Conservation (phyloP, 495 filamentous ascomycete species). For the Penicillium turbatum region DNA sequence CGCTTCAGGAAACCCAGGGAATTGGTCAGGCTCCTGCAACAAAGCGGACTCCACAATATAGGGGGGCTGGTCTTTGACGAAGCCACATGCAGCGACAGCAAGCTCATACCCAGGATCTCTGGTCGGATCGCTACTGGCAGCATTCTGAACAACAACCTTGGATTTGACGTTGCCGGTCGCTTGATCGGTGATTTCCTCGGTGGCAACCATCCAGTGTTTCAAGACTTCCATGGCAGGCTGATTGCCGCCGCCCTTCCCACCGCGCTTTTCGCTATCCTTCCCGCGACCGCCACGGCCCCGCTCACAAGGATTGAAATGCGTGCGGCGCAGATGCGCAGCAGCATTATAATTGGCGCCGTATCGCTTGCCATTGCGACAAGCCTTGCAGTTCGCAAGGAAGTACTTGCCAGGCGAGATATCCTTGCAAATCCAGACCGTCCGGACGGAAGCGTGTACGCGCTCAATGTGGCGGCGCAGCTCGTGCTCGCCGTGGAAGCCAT, state of each 20-base stretch:
- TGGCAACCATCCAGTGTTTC: conserved; percentile 78
- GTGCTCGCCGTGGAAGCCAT: conserved; percentile 91
- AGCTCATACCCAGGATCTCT: not conserved
- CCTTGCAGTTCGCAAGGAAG: conserved; percentile 82
- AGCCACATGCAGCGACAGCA: not conserved
- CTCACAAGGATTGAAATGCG: conserved; percentile 73
- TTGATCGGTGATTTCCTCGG: conserved; percentile 45
- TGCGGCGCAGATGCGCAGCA: conserved; percentile 82
- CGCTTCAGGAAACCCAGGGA: conserved; percentile 21
- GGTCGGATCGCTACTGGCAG: not conserved
- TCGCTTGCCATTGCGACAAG: conserved; percentile 69
- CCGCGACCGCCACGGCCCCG: conserved; percentile 50
- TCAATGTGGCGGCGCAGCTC: conserved; percentile 85
- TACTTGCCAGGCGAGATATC: conserved; percentile 55
- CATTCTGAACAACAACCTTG: not conserved
- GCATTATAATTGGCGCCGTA: conserved; percentile 97
- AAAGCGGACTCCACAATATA: conserved; percentile 27
- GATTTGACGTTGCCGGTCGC: not conserved
- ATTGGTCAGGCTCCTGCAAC: conserved; percentile 31
- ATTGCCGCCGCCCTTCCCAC: conserved; percentile 80
- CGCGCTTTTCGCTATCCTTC: conserved; percentile 61
- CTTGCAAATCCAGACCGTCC: conserved; percentile 80
- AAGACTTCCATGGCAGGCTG: conserved; percentile 76
- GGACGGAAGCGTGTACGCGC: conserved; percentile 66
- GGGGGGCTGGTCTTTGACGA: not conserved